Base-by-base conservation (phyloP, 768 basidiomycete species). In the Tylopilus rubrobrunneus region DNA sequence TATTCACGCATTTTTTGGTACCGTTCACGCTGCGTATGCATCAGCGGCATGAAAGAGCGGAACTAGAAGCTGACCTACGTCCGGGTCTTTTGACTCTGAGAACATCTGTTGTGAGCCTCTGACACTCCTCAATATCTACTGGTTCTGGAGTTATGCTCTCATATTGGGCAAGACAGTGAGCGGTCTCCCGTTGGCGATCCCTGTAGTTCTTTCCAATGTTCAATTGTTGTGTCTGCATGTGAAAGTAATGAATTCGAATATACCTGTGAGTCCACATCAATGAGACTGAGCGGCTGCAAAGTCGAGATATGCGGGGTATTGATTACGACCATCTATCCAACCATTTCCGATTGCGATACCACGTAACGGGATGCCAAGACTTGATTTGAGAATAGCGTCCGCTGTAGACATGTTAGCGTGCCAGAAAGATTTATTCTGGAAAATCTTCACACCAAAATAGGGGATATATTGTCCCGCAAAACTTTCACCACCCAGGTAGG, bases 381-480 rank as follows among this genome's bases (percentile, higher is more conserved):
- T 67, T 7, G 84, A 82, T 56, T 77, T 68, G 29, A 97, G 74
- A 43, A 96, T 76, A 17, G 84, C 88, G 58, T 93, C 81, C 63
- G 92, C 94, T 94, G 56, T 21, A 56, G 37, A 56, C 15, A 28
- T 17, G 50, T 64, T 27, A 57, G 51, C 5, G 25, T 19, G 23
- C 27, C 23, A 27, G 42, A 29, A 54, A 47, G 15, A 27, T 19
- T n/a, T 7, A 43, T 25, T 25, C n/a, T n/a, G 36, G 34, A 51
- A 28, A 42, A 31, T 39, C 25, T 9, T 66, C 74, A 58, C 62
- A 87, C 92, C 92, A 62, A 94, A 94, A 70, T 92, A 96, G 5
- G 97, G 97, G 62, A 99, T 96, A 76, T 89, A 98, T 73, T 98
- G 95, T 23, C 97, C 97, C 27, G 95, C 97, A 69, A 85, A 99